Base-by-base conservation (phyloP, 2,329 filamentous ascomycete species). In the Furcasterigmium sp. region DNA sequence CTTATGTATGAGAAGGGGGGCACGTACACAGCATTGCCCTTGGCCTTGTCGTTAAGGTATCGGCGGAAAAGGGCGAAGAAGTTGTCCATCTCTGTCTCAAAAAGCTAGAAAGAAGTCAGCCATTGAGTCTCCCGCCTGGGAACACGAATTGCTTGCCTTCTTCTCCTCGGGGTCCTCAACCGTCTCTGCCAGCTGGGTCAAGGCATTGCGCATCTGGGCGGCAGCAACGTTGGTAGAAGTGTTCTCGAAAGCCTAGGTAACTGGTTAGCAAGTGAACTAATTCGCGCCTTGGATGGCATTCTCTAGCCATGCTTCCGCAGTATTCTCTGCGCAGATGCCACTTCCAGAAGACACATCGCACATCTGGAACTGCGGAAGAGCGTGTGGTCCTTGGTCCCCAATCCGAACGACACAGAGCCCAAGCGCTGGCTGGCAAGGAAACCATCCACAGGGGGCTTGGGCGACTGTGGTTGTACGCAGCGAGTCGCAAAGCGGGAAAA, bases 1-100 rank as follows among this genome's bases (percentile, higher is more conserved):
- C 36, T 20, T 45, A 15, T 39, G 14, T n/a, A n/a, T 18, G 39
- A 40, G 42, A 32, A 41, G 20, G n/a, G 44, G 32, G 39, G 46
- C 46, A 68, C 80, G 53, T 76, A 85, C 79, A 93, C 81, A 41
- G 82, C 82, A 65, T 93, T 96, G 67, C 91, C 91, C 82, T 97
- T 97, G 62, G 93, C 91, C 78, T 96, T 95, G 75, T 97, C 93
- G 65, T 96, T 96, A 51, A 98, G 76, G 72, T 96, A 98, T 71
- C 93, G 84, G 63, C 93, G 87, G 85, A 98, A 98, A 50, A 98
- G 85, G 48, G 90, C 85, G 65, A 98, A 98, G 79, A 98, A 98
- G 83, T 98, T 98, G 81, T 98, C 93, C 91, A 96, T 97, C 73
- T 98, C 91, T 5, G 91, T 94, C 75, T 97, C 91, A 68, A 97